Conservation (phyloP, 495 filamentous ascomycete species). For the Podospora didyma region DNA sequence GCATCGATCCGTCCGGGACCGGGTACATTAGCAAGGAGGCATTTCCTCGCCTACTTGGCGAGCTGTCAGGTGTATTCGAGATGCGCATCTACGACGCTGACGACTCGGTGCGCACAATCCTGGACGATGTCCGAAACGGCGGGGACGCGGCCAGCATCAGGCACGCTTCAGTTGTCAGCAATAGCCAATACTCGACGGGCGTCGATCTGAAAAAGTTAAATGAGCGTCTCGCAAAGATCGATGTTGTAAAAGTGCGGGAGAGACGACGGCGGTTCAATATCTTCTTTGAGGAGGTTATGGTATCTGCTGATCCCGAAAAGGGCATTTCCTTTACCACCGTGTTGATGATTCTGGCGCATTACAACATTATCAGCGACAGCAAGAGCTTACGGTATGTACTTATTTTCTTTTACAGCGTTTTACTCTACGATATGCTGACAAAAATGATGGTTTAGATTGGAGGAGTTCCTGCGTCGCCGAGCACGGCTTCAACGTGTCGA, state of each 20-base stretch:
- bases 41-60: constrained; percentile 84
- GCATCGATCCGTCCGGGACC: constrained; percentile 83
- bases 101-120: constrained; percentile 75
- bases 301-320: constrained; percentile 79
- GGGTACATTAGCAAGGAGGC: constrained; percentile 89
- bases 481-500: constrained; percentile 92
- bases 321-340: constrained; percentile 91
- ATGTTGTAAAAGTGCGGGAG: constrained; percentile 65
- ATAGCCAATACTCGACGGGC: constrained; percentile 49
- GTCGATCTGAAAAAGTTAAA: constrained; percentile 78
- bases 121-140: constrained; percentile 69
- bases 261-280: constrained; percentile 76
- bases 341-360: constrained; percentile 96
- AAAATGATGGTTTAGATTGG: constrained; percentile 57
- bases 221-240: constrained; percentile 67
- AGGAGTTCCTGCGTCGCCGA: constrained; percentile 91
- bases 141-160: constrained; percentile 47
- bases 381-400: constrained; percentile 73
- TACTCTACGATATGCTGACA: constrained; percentile 7
- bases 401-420: background rate
- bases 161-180: constrained; percentile 50
- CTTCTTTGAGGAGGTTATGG: constrained; percentile 95
- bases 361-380: constrained; percentile 98
- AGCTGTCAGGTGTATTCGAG: constrained; percentile 89
- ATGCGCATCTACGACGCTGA: constrained; percentile 96